These are phyloP conservation scores for Candida railenensis DNA, from an alignment of 805 yeast genomes.

Conservation along the genomic window DNA sequence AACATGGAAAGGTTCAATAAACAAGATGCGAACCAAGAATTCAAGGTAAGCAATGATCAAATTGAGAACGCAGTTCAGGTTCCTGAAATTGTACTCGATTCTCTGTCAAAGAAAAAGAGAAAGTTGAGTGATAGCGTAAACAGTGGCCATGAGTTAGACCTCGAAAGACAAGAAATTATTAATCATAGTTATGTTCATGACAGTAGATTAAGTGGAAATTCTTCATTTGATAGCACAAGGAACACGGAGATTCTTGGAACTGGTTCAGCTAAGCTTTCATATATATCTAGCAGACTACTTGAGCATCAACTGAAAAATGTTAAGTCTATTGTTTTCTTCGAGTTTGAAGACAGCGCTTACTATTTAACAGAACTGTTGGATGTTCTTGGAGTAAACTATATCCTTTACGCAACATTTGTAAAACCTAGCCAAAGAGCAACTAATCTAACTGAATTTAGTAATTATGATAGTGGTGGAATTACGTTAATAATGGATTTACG, in stretches of 20 bases:
- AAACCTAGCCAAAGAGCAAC: constrained; percentile 48
- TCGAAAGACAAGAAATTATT: constrained; percentile 6
- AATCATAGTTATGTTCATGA: background rate
- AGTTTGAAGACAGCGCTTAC: constrained; percentile 70
- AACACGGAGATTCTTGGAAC: constrained; percentile 55
- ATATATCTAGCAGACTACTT: constrained; percentile 51
- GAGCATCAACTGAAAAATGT: constrained; percentile 48
- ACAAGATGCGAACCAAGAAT: constrained; percentile 35
- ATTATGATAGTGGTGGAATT: constrained; percentile 44
- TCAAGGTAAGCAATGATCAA: constrained; percentile 13
- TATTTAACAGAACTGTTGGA: constrained; percentile 65
- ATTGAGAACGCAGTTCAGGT: constrained; percentile 16
- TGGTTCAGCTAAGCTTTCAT: constrained; percentile 62
- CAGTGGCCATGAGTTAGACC: background rate
- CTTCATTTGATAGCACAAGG: constrained; percentile 17
- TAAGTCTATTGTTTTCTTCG: constrained; percentile 65
- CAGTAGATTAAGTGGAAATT: constrained; percentile 1
- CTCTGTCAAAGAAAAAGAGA: constrained; percentile 14
- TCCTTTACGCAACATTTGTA: constrained; percentile 64
- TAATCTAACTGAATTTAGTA: constrained; percentile 51
- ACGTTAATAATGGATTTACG: constrained; percentile 65
- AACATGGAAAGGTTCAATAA: constrained; percentile 36
- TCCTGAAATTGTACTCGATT: background rate
- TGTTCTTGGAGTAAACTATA: constrained; percentile 56
- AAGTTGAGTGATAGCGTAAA: constrained; percentile 1